Evolutionary conservation across 345 rosid genomes (phyloP).

Genomic region (Populus deltoides): DNA sequence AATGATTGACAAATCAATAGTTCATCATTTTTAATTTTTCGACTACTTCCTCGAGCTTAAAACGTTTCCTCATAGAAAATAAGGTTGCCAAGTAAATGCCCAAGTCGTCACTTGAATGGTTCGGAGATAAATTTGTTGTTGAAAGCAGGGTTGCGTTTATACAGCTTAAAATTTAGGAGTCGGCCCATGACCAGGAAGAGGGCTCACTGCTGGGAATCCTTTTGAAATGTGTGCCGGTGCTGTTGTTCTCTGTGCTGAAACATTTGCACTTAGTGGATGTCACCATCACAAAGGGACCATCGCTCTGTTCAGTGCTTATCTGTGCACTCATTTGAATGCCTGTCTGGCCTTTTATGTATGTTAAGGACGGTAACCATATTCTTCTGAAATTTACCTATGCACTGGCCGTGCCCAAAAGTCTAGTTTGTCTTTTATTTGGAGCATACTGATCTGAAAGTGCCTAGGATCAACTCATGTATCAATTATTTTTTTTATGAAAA

Average conservation of each 20-base stretch:
- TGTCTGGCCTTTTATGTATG: too few species aligned
- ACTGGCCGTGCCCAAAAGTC: too few species aligned
- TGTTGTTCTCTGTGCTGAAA: background rate
- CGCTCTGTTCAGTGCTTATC: background rate
- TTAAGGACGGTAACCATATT: too few species aligned
- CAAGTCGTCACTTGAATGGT: background rate
- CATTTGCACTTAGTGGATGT: background rate
- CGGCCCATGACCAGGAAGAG: background rate
- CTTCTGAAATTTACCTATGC: too few species aligned
- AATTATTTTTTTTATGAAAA: too few species aligned
- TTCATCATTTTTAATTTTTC: background rate
- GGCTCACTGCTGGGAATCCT: background rate
- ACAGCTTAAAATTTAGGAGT: background rate
- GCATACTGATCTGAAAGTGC: too few species aligned
- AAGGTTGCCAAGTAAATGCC: background rate
- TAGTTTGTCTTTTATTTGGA: too few species aligned
- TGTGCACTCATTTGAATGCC: too few species aligned
- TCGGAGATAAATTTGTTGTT: background rate
- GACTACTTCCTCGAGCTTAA: background rate
- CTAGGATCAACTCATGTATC: too few species aligned
- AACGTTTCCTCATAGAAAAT: background rate
- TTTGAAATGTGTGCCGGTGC: background rate
- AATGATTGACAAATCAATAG: too few species aligned
- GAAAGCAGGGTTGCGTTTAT: background rate
- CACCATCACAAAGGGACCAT: background rate